These are phyloP conservation scores for Dimocarpus longan DNA, from an alignment of 345 rosid genomes.

Conservation along the genomic window DNA sequence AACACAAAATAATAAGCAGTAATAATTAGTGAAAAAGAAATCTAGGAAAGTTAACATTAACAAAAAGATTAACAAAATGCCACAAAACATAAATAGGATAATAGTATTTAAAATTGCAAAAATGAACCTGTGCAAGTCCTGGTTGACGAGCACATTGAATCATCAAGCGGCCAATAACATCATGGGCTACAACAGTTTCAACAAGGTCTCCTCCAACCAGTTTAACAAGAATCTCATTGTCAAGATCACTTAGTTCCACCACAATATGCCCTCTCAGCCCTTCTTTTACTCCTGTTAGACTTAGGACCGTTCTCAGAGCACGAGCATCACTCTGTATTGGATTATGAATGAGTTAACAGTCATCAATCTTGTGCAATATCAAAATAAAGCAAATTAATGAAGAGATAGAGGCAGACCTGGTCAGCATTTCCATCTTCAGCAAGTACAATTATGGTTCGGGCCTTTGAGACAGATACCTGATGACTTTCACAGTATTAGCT, in stretches of 20 bases:
- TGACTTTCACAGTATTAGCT: constrained; percentile 20
- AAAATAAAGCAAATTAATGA: constrained; percentile 15
- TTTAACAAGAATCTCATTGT: constrained; percentile 77
- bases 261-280: constrained; percentile 75
- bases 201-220: constrained; percentile 81
- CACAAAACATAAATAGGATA: constrained; percentile 1
- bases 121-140: constrained; percentile 73
- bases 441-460: constrained; percentile 70
- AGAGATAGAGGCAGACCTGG: constrained; percentile 52
- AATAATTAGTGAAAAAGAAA: not conserved
- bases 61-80: not conserved
- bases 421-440: constrained; percentile 86
- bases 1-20: not conserved
- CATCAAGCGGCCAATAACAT: constrained; percentile 83
- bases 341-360: constrained; percentile 23
- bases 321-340: constrained; percentile 72
- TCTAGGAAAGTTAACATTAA: constrained; percentile 10
- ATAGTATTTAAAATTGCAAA: constrained; percentile 2
- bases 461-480: constrained; percentile 80
- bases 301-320: constrained; percentile 75
- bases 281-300: constrained; percentile 76
- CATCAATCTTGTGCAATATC: constrained; percentile 19
- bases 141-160: constrained; percentile 86
- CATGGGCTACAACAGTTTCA: constrained; percentile 79
- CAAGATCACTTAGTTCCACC: constrained; percentile 76